A percentile compares a stretch with the other conserved stretches of the same genome.
Evolutionary conservation across 768 basidiomycete species (phyloP).

Genomic region (Amyloporia xantha): DNA sequence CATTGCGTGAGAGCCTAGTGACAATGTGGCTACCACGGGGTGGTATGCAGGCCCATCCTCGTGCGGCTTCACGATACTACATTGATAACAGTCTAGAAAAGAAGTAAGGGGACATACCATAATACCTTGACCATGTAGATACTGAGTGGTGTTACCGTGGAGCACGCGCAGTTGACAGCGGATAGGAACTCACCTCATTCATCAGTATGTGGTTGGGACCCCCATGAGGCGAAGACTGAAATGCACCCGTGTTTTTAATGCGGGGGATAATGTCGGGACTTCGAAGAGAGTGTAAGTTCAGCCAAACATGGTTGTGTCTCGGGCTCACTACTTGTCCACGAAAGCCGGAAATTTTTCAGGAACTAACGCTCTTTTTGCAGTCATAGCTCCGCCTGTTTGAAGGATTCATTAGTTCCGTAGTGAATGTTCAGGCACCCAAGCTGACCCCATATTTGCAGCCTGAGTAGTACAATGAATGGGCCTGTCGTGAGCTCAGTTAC

Average conservation of each 20-base stretch:
- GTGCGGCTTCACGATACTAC: conserved; percentile 55
- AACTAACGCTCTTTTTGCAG: conserved; percentile 61
- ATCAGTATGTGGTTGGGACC: conserved; percentile 85
- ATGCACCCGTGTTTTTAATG: conserved; percentile 57
- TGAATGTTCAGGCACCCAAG: background rate
- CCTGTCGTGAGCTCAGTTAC: background rate
- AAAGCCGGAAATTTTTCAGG: conserved; percentile 66
- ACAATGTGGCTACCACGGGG: conserved; percentile 87
- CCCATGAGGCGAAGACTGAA: conserved; percentile 54
- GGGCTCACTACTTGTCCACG: conserved; percentile 55
- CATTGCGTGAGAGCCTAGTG: conserved; percentile 75
- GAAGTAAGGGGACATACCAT: conserved; percentile 47
- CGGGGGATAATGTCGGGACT: conserved; percentile 77
- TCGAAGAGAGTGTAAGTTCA: conserved; percentile 1
- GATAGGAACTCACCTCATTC: conserved; percentile 55
- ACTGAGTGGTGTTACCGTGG: conserved; percentile 36
- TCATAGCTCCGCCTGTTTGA: conserved; percentile 62
- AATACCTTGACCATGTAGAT: conserved; percentile 87
- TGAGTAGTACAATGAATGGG: conserved; percentile 19
- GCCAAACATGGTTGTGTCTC: conserved; percentile 7
- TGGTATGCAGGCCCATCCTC: conserved; percentile 88
- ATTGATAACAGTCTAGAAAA: conserved; percentile 2
- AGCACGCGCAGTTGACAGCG: conserved; percentile 5
- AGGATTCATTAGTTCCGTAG: too few relatives aligned
- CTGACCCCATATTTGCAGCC: conserved; percentile 71